Base-by-base conservation (phyloP, 768 basidiomycete species). In the Suillus sp. region DNA sequence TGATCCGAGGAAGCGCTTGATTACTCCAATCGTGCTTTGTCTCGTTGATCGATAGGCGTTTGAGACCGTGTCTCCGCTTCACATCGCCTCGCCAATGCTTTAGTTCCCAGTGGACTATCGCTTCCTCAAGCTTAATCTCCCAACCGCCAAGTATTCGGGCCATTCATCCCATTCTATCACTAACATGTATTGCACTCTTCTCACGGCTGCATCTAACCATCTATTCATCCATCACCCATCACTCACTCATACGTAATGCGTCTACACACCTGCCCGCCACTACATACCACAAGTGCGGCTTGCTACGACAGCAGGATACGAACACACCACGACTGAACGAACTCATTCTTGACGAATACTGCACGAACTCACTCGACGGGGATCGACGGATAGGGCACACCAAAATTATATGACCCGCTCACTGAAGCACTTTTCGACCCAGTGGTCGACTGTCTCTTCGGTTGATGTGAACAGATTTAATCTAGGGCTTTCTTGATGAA, bases 11-110 rank as follows among this genome's bases (percentile, higher is more conserved):
- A 66, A 65, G 61, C 54, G 70, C 65, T 62, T 64, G 68, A 66
- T 72, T 69, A 64, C 65, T 67, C 70, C 71, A 63, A 64, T 70
- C 77, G 74, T 71, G 68, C 60, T 53, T 57, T 57, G 66, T 76
- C 77, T 81, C 74, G 80, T 80, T 74, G 80, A 82, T 82, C 78
- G 79, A 81, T 82, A 72, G 75, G 57, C 61, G 42, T 42, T 70
- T 69, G 71, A 72, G 68, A 71, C 65, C 70, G 69, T 64, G 68
- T 71, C 69, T 68, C 47, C 67, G 68, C 71, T 66, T 69, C 70
- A 68, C 61, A 64, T 67, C 60, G 60, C 64, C 65, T 64, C 63
- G 61, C 50, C 30, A 51, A 63, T 63, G 59, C 50, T 64, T 59
- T 48, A 55, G 58, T 70, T 69, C 68, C 70, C 62, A 70, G 73